Percentiles rank a stretch among this genome's conserved stretches.
phyloP scores from a whole-genome alignment of 2,329 filamentous ascomycete species.

The Ophiostoma angusticollis region DNA sequence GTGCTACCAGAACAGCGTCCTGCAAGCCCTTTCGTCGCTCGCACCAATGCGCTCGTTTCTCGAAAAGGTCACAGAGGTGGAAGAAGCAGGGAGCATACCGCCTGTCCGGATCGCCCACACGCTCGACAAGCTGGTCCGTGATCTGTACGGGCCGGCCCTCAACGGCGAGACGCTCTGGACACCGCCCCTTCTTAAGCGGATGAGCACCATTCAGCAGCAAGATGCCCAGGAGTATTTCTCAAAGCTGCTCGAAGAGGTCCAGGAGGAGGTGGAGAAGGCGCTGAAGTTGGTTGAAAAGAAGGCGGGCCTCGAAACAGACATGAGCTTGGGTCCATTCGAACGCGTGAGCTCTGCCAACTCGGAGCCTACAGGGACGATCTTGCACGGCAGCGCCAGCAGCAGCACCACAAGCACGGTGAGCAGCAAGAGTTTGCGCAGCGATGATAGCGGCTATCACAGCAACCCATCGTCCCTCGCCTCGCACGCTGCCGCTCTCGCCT shows the following conservation, averaged over 20 bases:
- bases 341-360: not conserved
- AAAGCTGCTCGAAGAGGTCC: slow-evolving; percentile 72
- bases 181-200: slow-evolving; percentile 67
- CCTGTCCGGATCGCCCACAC: slow-evolving; percentile 30
- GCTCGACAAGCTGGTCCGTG: slow-evolving; percentile 53
- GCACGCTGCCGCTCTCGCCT: slow-evolving; percentile 22
- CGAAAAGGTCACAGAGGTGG: slow-evolving; percentile 27
- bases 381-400: not conserved
- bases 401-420: too few relatives aligned
- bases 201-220: slow-evolving; percentile 93
- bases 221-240: slow-evolving; percentile 97
- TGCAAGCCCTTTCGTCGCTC: slow-evolving; percentile 72
- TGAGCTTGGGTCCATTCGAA: slow-evolving; percentile 2
- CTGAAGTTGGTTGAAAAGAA: slow-evolving; percentile 21
- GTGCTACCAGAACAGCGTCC: slow-evolving; percentile 93
- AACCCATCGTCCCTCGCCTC: slow-evolving; percentile 24
- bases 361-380: not conserved
- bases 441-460: slow-evolving; percentile 46
- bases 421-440: slow-evolving; percentile 35
- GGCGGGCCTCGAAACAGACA: slow-evolving; percentile 28
- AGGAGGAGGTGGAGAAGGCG: slow-evolving; percentile 56
- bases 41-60: slow-evolving; percentile 57
- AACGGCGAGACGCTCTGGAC: slow-evolving; percentile 74
- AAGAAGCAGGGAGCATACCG: slow-evolving; percentile 16
- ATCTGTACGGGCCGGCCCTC: slow-evolving; percentile 56